Conservation (phyloP, 805 yeast genomes). For the Torulaspora quercuum region DNA sequence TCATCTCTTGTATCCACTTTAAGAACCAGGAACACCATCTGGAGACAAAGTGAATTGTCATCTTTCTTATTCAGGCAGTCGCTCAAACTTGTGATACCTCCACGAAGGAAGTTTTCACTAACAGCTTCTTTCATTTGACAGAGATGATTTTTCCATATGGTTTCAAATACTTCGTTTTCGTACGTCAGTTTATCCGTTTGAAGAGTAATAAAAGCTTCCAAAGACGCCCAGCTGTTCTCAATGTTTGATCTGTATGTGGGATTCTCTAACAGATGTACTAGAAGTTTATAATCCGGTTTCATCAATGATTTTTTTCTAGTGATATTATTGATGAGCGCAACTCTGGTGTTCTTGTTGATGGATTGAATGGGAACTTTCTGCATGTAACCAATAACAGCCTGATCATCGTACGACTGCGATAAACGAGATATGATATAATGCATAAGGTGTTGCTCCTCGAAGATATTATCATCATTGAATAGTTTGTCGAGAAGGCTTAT, state of each 20-base stretch:
- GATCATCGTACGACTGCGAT: slow-evolving; percentile 10
- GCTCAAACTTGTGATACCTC: slow-evolving; percentile 3
- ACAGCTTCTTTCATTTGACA: slow-evolving; percentile 38
- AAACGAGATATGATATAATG: slow-evolving; percentile 30
- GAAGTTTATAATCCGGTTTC: slow-evolving; percentile 18
- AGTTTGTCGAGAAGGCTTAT: slow-evolving; percentile 24
- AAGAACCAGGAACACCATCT: slow-evolving; percentile 19
- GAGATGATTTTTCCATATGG: slow-evolving; percentile 42
- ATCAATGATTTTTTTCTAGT: slow-evolving; percentile 9
- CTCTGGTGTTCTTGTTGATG: slow-evolving; percentile 38
- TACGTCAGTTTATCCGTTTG: slow-evolving; percentile 13
- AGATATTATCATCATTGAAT: slow-evolving; percentile 41
- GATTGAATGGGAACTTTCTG: slow-evolving; percentile 49
- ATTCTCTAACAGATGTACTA: slow-evolving; percentile 43
- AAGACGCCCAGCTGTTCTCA: slow-evolving; percentile 37
- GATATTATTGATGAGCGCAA: slow-evolving; percentile 26
- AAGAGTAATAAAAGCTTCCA: slow-evolving; percentile 19
- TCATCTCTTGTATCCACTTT: slow-evolving; percentile 1
- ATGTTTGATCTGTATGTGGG: slow-evolving; percentile 55
- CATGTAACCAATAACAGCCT: slow-evolving; percentile 11
- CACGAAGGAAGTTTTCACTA: slow-evolving; percentile 17
- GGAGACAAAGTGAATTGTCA: slow-evolving; percentile 10
- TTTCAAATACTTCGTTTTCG: slow-evolving; percentile 33
- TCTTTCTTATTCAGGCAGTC: slow-evolving; percentile 3
- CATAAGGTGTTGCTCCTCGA: slow-evolving; percentile 47